A percentile compares a stretch with the other conserved stretches of the same genome.
phyloP scores from a whole-genome alignment of 345 rosid species.

The Limnanthes douglasii region DNA sequence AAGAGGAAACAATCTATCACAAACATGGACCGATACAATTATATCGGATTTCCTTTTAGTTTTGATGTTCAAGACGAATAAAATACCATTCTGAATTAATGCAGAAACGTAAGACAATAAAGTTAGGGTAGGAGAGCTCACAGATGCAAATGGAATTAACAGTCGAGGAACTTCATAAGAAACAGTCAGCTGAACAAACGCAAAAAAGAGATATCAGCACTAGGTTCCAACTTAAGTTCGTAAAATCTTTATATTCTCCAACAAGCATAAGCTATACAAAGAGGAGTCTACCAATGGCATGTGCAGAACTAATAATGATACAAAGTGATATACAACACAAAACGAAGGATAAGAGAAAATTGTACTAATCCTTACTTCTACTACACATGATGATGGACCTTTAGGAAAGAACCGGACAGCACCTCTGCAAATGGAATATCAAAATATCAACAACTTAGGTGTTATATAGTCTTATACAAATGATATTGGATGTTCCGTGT shows the following conservation, averaged over 20 bases:
- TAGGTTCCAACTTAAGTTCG: no score
- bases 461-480: no score
- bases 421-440: conserved; percentile 32
- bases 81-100: no score
- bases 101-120: neutral
- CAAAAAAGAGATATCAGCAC: neutral
- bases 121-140: conserved; percentile 19
- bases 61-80: no score
- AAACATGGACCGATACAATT: no score
- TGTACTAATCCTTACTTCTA: conserved; percentile 40
- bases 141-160: conserved; percentile 67
- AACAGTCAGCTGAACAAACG: conserved; percentile 59
- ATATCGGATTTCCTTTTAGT: no score
- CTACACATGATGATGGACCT: conserved; percentile 53
- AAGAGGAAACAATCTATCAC: no score
- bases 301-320: neutral
- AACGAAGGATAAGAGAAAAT: neutral
- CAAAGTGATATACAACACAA: neutral
- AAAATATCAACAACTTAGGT: conserved; percentile 8
- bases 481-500: no score
- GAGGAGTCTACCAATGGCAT: neutral
- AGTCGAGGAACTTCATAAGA: conserved; percentile 88
- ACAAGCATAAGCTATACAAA: neutral
- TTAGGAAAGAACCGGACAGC: conserved; percentile 76
- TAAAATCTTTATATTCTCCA: neutral